A percentile compares a stretch with the other conserved stretches of the same genome.
phyloP scores from a whole-genome alignment of 2,329 filamentous ascomycete genomes.

The Cladosporium sp. region DNA sequence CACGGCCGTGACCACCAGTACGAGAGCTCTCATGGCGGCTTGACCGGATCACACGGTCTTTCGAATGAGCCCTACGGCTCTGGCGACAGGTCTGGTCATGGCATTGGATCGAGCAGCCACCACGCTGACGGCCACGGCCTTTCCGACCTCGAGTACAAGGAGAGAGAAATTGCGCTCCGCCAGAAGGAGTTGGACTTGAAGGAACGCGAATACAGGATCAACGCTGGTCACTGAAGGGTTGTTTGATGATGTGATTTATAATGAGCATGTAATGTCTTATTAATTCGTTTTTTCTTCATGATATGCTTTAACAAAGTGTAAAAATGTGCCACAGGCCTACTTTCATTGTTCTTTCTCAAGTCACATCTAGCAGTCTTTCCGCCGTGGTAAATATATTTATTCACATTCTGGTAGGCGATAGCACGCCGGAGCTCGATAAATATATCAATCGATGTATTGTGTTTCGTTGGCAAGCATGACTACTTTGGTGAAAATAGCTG shows the following conservation, averaged over 20 bases:
- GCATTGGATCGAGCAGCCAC: neutral
- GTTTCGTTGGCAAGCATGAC: neutral
- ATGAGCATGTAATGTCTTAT: neutral
- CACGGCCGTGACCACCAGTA: neutral
- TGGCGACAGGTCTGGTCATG: neutral
- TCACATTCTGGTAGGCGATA: neutral
- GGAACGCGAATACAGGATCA: conserved; percentile 1
- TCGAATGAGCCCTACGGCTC: neutral
- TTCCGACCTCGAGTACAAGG: conserved; percentile 4
- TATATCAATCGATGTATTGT: neutral
- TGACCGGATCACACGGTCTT: neutral
- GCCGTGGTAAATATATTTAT: neutral
- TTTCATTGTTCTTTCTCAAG: neutral
- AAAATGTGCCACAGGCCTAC: neutral
- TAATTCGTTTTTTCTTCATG: neutral
- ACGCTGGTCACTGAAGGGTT: neutral
- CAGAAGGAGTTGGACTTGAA: conserved; percentile 10
- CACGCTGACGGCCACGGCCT: neutral
- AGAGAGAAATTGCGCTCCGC: conserved; percentile 2
- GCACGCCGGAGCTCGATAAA: neutral
- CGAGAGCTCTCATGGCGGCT: conserved; percentile 3
- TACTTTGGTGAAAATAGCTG: neutral
- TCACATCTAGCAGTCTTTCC: neutral
- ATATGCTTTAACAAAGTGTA: neutral
- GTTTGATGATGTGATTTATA: neutral